Evolutionary conservation across 495 filamentous ascomycete genomes (phyloP), one percentile per base, ranked within the genome.

Genomic region (Cairneyella variabilis): DNA sequence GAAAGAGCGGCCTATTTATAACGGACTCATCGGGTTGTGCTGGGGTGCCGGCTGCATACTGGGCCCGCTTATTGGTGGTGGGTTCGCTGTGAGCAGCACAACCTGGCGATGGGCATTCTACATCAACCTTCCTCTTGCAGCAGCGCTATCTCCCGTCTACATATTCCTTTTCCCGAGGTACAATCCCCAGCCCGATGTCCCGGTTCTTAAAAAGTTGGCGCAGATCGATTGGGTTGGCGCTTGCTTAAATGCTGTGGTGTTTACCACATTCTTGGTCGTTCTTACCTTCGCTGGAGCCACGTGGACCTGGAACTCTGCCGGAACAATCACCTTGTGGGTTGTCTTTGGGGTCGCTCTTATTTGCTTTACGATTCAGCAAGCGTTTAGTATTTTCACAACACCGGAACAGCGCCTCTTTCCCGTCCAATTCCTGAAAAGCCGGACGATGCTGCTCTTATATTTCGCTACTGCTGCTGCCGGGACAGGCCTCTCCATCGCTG

Each of bases 31-130:
- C 14, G 69, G 67, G 22, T 52, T 69, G 40, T 45, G 54, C 26
- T 84, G 72, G 72, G 81, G 80, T 5, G 11, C 72, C 7, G 78
- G 78, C 17, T 69, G 60, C 0, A 68, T 79, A 0, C 60, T 77
- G 0, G 71, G 71, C 0, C 72, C 72, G 4, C 54, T 74, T 14
- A 58, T 76, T 45, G 71, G 71, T 1, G 72, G 71, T 8, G 69
- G 58, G 1, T 74, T 76, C 43, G 53, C 63, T 12, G 57, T 63
- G 11, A 62, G 58, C 26, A n/a, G 39, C 5, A 69, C 65, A 0
- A 66, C 62, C 1, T 77, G 76, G 76, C 55, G 75, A 47, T 77
- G 72, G 73, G 51, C 38, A 2, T 54, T 59, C 51, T 59, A 54
- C 34, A 49, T 54, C 46, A 59, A 59, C 26, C 30, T 54, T 17